Percentiles rank a stretch among this genome's conserved stretches.
These are phyloP conservation scores for Daldinia loculata DNA, from an alignment of 495 filamentous ascomycete genomes.

Conservation along the genomic window DNA sequence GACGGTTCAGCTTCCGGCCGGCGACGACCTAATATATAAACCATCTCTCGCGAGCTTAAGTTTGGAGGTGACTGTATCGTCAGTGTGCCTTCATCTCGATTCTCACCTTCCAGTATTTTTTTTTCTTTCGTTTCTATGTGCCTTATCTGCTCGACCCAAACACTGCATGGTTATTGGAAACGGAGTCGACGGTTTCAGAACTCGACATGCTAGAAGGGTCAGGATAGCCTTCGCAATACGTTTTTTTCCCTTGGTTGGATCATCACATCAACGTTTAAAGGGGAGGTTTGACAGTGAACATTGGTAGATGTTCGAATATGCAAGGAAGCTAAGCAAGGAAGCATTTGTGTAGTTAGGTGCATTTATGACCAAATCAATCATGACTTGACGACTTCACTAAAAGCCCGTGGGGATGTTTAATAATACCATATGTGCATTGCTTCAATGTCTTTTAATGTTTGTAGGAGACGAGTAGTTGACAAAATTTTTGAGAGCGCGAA, in stretches of 20 bases:
- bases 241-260: conserved; percentile 33
- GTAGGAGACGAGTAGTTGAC: conserved; percentile 1
- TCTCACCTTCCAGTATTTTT: conserved; percentile 32
- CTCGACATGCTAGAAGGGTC: conserved; percentile 41
- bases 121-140: conserved; percentile 33
- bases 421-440: conserved; percentile 15
- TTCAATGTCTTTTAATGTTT: conserved; percentile 19
- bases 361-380: conserved; percentile 49
- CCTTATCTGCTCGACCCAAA: conserved; percentile 40
- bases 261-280: conserved; percentile 28
- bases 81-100: conserved; percentile 39
- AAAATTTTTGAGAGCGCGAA: conserved; percentile 22
- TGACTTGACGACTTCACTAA: conserved; percentile 44
- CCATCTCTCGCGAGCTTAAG: conserved; percentile 47
- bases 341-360: conserved; percentile 46
- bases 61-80: conserved; percentile 35
- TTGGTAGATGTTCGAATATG: conserved; percentile 37
- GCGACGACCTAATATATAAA: conserved; percentile 57
- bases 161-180: conserved; percentile 40
- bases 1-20: conserved; percentile 54
- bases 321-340: conserved; percentile 37
- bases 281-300: conserved; percentile 30
- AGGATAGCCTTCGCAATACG: conserved; percentile 25
- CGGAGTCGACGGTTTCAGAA: conserved; percentile 40
- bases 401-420: conserved; percentile 15